A percentile compares a stretch with the other conserved stretches of the same genome.
These are phyloP conservation scores for Vachellia collinsii DNA, from an alignment of 306 rosid genomes.

Conservation along the genomic window DNA sequence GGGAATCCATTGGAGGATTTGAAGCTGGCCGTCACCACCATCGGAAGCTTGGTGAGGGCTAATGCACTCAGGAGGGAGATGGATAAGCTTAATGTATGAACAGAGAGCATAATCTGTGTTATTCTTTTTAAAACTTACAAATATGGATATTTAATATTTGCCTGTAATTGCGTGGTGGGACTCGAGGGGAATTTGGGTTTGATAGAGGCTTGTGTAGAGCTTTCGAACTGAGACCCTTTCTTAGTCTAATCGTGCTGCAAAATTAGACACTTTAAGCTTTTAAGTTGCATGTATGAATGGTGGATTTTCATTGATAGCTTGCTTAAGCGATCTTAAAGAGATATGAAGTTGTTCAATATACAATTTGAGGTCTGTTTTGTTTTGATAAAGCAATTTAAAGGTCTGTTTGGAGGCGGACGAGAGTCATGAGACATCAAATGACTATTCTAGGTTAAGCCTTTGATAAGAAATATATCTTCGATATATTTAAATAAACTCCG, in stretches of 20 bases:
- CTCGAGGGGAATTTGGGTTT: background rate
- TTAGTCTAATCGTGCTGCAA: conserved; percentile 8
- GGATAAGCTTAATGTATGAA: conserved; percentile 76
- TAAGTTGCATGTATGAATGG: background rate
- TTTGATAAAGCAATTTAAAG: too few species aligned
- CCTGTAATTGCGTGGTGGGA: background rate
- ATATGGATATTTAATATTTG: conserved; percentile 12
- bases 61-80: conserved; percentile 86
- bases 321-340: background rate
- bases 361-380: too few species aligned
- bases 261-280: background rate
- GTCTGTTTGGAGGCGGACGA: too few species aligned
- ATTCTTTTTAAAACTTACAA: conserved; percentile 6
- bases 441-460: too few species aligned
- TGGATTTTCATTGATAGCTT: background rate
- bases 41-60: conserved; percentile 96
- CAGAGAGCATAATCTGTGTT: conserved; percentile 5
- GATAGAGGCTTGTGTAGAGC: background rate
- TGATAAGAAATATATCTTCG: too few species aligned
- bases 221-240: conserved; percentile 9
- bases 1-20: conserved; percentile 89
- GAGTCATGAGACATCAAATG: too few species aligned
- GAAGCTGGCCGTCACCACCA: conserved; percentile 93
- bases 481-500: too few species aligned
- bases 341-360: background rate